phyloP scores from a whole-genome alignment of 192 early-diverging fungal species.

The Ramicandelaber brevisporus region DNA sequence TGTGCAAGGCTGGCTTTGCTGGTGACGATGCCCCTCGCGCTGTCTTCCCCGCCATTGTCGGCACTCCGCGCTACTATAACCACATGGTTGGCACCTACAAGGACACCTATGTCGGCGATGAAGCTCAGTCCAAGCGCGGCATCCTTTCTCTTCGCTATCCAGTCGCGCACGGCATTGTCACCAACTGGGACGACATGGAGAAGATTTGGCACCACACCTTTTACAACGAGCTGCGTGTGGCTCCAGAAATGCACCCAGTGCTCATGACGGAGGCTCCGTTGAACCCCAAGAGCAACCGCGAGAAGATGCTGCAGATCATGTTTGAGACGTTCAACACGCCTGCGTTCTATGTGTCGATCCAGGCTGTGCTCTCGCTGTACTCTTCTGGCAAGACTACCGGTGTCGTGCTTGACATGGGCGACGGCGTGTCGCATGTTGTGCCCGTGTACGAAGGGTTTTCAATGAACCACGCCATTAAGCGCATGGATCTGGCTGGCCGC shows the following conservation, averaged over 20 bases:
- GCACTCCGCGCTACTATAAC: constrained; percentile 65
- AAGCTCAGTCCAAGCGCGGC: constrained; percentile 77
- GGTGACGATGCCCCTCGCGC: constrained; percentile 77
- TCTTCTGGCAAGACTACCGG: constrained; percentile 94
- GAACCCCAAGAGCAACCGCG: constrained; percentile 96
- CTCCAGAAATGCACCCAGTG: constrained; percentile 96
- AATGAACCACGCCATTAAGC: constrained; percentile 85
- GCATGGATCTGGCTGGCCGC: constrained; percentile 90
- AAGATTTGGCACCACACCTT: constrained; percentile 94
- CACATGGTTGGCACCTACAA: constrained; percentile 80
- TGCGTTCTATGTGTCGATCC: constrained; percentile 94
- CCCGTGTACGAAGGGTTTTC: constrained; percentile 96
- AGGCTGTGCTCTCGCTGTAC: constrained; percentile 89
- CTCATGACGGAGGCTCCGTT: constrained; percentile 89
- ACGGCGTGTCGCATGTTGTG: constrained; percentile 93
- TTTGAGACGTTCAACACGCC: constrained; percentile 95
- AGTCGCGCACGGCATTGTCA: constrained; percentile 79
- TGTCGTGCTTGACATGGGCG: constrained; percentile 95
- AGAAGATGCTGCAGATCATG: constrained; percentile 99
- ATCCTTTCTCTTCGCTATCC: constrained; percentile 69
- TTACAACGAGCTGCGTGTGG: constrained; percentile 95
- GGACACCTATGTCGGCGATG: constrained; percentile 75
- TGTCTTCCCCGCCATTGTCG: constrained; percentile 64
- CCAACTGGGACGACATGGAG: constrained; percentile 89
- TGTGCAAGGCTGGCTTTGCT: constrained; percentile 88